Conservation (phyloP, 192 early-diverging fungal genomes). For the Umbelopsis sp. region DNA sequence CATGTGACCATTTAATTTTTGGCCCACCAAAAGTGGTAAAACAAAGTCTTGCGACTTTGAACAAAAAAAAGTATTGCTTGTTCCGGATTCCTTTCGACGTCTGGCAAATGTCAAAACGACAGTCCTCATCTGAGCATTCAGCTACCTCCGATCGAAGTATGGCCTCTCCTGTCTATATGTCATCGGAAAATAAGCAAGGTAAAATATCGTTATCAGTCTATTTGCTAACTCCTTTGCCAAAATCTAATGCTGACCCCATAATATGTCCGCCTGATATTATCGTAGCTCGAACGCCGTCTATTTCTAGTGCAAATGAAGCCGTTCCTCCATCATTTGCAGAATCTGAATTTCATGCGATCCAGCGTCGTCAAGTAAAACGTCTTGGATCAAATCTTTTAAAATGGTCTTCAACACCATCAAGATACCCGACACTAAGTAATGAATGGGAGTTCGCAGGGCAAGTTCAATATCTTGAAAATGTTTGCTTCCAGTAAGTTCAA, state of each 20-base stretch:
- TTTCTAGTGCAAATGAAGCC: neutral
- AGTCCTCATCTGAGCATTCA: neutral
- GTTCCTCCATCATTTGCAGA: constrained; percentile 45
- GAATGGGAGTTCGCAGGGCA: constrained; percentile 55
- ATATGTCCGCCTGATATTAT: neutral
- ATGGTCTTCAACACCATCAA: constrained; percentile 35
- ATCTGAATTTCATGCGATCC: constrained; percentile 43
- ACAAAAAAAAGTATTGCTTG: neutral
- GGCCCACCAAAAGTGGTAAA: neutral
- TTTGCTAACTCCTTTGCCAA: too few relatives aligned
- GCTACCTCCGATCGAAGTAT: too few relatives aligned
- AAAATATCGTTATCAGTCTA: neutral
- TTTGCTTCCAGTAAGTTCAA: neutral
- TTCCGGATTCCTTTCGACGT: neutral
- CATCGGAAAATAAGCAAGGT: neutral
- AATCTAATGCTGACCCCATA: too few relatives aligned
- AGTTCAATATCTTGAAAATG: neutral
- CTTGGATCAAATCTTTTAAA: constrained; percentile 20
- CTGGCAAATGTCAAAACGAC: neutral
- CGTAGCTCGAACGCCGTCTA: neutral
- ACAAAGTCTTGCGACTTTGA: too few relatives aligned
- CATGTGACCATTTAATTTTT: neutral
- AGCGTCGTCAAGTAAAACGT: constrained; percentile 31
- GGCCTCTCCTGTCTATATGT: neutral
- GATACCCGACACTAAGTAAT: constrained; percentile 45